These are phyloP conservation scores for Phytopythium helicoides DNA, from an alignment of 352 stramenopile genomes.

Conservation along the genomic window DNA sequence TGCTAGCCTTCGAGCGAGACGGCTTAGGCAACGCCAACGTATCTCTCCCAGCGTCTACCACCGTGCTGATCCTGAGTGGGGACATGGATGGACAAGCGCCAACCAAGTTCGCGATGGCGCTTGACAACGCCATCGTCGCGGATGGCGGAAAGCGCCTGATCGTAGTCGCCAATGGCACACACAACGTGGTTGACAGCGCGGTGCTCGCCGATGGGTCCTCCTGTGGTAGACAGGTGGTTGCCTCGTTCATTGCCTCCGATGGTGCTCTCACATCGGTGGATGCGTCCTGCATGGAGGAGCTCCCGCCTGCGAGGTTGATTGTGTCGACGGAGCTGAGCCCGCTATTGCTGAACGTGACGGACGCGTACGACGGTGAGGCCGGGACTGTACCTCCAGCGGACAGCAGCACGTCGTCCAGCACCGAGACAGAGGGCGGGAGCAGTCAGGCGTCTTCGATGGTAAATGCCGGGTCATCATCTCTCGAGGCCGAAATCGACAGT, in stretches of 20 bases:
- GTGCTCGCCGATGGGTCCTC: constrained; percentile 29
- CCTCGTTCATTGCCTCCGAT: constrained; percentile 46
- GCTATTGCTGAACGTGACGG: constrained; percentile 38
- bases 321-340: constrained; percentile 30
- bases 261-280: constrained; percentile 51
- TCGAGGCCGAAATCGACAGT: constrained; percentile 8
- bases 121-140: constrained; percentile 35
- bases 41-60: constrained; percentile 28
- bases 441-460: constrained; percentile 10
- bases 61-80: constrained; percentile 54
- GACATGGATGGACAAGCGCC: constrained; percentile 42
- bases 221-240: constrained; percentile 49
- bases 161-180: constrained; percentile 27
- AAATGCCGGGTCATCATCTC: constrained; percentile 14
- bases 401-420: constrained; percentile 2
- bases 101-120: constrained; percentile 33
- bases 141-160: constrained; percentile 43
- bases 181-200: constrained; percentile 40
- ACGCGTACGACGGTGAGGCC: constrained; percentile 44
- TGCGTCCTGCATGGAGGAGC: constrained; percentile 40
- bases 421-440: constrained; percentile 9
- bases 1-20: constrained; percentile 37
- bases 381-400: no score
- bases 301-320: constrained; percentile 30
- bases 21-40: constrained; percentile 25